Evolutionary conservation across 2,329 filamentous ascomycete species (phyloP).

Genomic region (Aaosphaeria arxii): DNA sequence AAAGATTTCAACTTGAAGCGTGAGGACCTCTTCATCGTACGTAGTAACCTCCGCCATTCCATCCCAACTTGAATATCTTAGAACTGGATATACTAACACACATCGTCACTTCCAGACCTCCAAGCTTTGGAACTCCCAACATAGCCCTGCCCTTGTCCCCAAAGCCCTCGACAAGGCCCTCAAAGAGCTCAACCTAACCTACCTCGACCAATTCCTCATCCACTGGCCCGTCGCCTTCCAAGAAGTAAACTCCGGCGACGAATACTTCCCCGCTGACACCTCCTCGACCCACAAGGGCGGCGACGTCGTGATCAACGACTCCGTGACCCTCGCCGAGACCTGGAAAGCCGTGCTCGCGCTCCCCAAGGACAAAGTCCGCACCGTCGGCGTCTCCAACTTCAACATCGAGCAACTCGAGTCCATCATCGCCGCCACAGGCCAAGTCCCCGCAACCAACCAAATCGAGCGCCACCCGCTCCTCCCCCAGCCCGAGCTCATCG

Average conservation of each 20-base stretch:
- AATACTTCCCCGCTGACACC: conserved; percentile 21
- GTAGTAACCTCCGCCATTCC: neutral
- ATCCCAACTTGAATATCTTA: neutral
- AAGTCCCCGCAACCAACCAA: conserved; percentile 28
- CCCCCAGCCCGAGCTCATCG: conserved; percentile 25
- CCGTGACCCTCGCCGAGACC: conserved; percentile 25
- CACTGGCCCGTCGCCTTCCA: conserved; percentile 80
- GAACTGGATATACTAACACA: neutral
- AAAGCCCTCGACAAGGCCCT: conserved; percentile 69
- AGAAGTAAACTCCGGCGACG: conserved; percentile 57
- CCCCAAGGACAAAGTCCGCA: conserved; percentile 36
- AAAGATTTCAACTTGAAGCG: conserved; percentile 16
- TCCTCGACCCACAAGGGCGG: conserved; percentile 49
- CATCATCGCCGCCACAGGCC: conserved; percentile 49
- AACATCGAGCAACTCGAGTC: conserved; percentile 42
- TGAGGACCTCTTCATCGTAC: conserved; percentile 26
- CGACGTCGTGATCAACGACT: conserved; percentile 43
- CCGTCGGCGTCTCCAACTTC: conserved; percentile 30
- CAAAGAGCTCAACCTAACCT: conserved; percentile 79
- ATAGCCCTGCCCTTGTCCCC: conserved; percentile 66
- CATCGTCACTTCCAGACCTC: conserved; percentile 59
- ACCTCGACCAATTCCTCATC: conserved; percentile 86
- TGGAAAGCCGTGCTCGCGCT: conserved; percentile 39
- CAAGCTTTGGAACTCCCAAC: conserved; percentile 90
- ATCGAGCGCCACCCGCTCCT: conserved; percentile 30